These are phyloP conservation scores for Fusarium redolens DNA, from an alignment of 2,329 filamentous ascomycete species.

Conservation along the genomic window DNA sequence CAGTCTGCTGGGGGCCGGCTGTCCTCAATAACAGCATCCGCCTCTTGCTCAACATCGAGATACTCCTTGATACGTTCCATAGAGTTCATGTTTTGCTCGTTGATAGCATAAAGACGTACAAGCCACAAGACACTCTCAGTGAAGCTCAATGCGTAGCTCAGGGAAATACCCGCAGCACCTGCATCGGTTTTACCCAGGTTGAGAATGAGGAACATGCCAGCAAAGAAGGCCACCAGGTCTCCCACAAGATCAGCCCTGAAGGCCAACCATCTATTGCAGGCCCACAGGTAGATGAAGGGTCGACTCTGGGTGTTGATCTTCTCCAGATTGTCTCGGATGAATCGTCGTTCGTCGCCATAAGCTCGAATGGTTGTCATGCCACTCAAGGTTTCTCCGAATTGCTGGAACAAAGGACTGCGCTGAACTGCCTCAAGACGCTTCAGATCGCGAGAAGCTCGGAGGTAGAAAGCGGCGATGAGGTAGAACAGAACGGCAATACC, in stretches of 20 bases:
- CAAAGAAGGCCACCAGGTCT: constrained; percentile 92
- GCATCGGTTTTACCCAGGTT: constrained; percentile 87
- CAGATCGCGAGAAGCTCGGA: constrained; percentile 91
- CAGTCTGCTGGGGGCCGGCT: constrained; percentile 82
- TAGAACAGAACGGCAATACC: constrained; percentile 89
- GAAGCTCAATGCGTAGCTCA: constrained; percentile 96
- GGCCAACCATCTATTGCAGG: constrained; percentile 94
- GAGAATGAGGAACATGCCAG: constrained; percentile 88
- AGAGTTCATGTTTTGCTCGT: constrained; percentile 99
- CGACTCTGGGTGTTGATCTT: constrained; percentile 92
- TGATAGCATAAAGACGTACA: constrained; percentile 90
- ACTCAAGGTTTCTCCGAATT: constrained; percentile 94
- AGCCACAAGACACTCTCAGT: constrained; percentile 98
- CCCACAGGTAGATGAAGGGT: constrained; percentile 97
- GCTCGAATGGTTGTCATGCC: constrained; percentile 97
- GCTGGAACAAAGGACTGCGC: constrained; percentile 94
- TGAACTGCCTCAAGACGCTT: constrained; percentile 96
- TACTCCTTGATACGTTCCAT: constrained; percentile 98
- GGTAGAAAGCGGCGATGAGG: constrained; percentile 86
- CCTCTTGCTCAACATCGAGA: constrained; percentile 94
- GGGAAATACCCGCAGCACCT: constrained; percentile 89
- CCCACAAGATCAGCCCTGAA: constrained; percentile 92
- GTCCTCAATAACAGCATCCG: constrained; percentile 79
- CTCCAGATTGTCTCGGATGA: constrained; percentile 88
- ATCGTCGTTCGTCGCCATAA: constrained; percentile 92